Base-by-base conservation (phyloP, 169 alveolate genomes). In the Eimeria maxima region DNA sequence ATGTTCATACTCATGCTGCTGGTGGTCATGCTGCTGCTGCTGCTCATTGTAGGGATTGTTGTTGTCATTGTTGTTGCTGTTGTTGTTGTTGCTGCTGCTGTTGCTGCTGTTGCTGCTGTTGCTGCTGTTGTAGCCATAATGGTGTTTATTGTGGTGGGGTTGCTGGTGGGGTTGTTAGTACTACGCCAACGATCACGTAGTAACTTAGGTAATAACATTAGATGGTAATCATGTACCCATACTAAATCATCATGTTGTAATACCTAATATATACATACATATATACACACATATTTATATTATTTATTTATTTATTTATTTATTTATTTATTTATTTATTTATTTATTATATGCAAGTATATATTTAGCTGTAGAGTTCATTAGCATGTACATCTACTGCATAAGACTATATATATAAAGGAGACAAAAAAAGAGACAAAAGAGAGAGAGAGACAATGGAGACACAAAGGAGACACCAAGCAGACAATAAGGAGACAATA, bases 181-280 rank as follows among this genome's bases (percentile, higher is more conserved):
- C 57, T 50, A 29, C 53, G 96, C 97, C 60, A 99, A 97, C 81
- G 98, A 98, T 93, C 99, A 99, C 90, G 97, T 50, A 83, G 50
- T 74, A 83, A 27, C 76, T 99, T 91, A 98, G 97, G 95, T 98
- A 98, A 24, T 96, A 97, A 88, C 98, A 97, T 92, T 98, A 98
- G 90, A 99, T 99, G 93, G 38, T 86, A 86, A 78, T 86, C 93
- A 81, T 86, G 93, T 53, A 86, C 80, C 93, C 93, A 86, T 4
- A 86, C 93, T n/a, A 57, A 7, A 63, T 86, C 93, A 13, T 60
- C 93, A 29, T 60, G 89, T 10, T 65, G 89, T 65, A 78, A 42
- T 42, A 78, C 89, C 89, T 78, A 84, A 96, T 96, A 83, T 96
- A 97, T 83, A 96, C 98, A 65, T 50, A 11, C 57, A 50, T 50